Conservation (phyloP, 352 stramenopile species). For the Pythium inflatum region DNA sequence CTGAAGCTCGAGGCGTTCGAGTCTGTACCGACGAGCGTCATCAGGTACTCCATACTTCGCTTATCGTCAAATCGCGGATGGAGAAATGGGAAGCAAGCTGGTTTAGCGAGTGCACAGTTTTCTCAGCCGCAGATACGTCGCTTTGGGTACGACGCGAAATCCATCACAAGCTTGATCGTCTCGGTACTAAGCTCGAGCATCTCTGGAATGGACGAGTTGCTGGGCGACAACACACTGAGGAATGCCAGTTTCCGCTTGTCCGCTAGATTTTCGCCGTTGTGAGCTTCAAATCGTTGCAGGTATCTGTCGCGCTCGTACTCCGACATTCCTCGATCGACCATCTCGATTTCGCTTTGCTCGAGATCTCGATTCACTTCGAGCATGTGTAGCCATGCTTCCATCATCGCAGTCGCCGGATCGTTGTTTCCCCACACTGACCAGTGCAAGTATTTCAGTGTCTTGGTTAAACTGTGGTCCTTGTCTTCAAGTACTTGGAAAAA, state of each 20-base stretch:
- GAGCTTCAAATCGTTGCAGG: not conserved
- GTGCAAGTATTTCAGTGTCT: not conserved
- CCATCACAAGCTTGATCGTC: constrained; percentile 1
- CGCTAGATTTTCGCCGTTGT: not conserved
- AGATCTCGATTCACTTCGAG: not conserved
- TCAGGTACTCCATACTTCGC: too few relatives aligned
- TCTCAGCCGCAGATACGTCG: not conserved
- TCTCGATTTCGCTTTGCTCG: not conserved
- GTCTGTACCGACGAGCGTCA: too few relatives aligned
- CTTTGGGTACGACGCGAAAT: constrained; percentile 1
- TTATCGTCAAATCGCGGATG: too few relatives aligned
- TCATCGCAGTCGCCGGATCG: not conserved
- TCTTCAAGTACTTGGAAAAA: not conserved
- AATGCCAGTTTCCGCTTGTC: not conserved
- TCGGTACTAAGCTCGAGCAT: not conserved
- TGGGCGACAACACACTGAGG: not conserved
- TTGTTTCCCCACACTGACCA: not conserved
- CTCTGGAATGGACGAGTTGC: not conserved
- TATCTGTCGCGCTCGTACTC: not conserved
- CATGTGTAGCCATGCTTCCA: constrained; percentile 3
- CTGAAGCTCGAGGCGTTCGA: too few relatives aligned
- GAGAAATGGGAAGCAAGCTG: too few relatives aligned
- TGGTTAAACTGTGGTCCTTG: not conserved
- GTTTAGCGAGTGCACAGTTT: too few relatives aligned
- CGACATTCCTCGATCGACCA: not conserved